Evolutionary conservation across 1,139 yeast species (phyloP).

Genomic region (Suzukiozyma palmioleophila): DNA sequence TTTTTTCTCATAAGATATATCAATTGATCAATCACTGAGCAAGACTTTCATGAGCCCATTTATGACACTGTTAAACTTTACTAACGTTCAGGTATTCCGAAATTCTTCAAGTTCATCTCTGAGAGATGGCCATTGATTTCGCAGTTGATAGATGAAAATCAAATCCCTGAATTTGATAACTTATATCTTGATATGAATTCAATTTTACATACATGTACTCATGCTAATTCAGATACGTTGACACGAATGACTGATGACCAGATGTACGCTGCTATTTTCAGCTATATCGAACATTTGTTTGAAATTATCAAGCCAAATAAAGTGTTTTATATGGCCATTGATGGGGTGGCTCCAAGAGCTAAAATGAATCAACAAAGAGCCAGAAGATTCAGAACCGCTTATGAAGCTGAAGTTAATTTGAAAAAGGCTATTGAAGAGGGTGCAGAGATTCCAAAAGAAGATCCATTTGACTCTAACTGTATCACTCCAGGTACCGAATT

Average conservation of each 20-base stretch:
- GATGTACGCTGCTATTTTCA: slow-evolving; percentile 89
- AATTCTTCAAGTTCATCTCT: slow-evolving; percentile 92
- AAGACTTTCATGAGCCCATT: too few relatives aligned
- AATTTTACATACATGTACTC: slow-evolving; percentile 90
- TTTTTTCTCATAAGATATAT: too few relatives aligned
- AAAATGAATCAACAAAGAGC: slow-evolving; percentile 99
- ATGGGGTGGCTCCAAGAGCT: slow-evolving; percentile 99
- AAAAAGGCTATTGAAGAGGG: slow-evolving; percentile 62
- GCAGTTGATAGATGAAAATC: slow-evolving; percentile 77
- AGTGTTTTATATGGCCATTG: slow-evolving; percentile 94
- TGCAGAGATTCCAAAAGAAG: slow-evolving; percentile 60
- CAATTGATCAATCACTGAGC: too few relatives aligned
- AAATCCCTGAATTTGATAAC: slow-evolving; percentile 92
- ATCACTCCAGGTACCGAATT: slow-evolving; percentile 99
- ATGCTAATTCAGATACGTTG: slow-evolving; percentile 61
- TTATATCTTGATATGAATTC: slow-evolving; percentile 96
- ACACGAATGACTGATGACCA: slow-evolving; percentile 79
- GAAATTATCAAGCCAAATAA: slow-evolving; percentile 82
- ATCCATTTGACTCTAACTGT: slow-evolving; percentile 89
- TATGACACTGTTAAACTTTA: neutral
- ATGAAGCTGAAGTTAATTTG: slow-evolving; percentile 80
- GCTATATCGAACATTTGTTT: slow-evolving; percentile 90
- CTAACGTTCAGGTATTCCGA: slow-evolving; percentile 74
- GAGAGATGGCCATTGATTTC: slow-evolving; percentile 99
- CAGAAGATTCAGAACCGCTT: slow-evolving; percentile 91